Evolutionary conservation across 2,329 filamentous ascomycete species (phyloP), one percentile per base, ranked within the genome.

Genomic region (Beauveria rudraprayagi): DNA sequence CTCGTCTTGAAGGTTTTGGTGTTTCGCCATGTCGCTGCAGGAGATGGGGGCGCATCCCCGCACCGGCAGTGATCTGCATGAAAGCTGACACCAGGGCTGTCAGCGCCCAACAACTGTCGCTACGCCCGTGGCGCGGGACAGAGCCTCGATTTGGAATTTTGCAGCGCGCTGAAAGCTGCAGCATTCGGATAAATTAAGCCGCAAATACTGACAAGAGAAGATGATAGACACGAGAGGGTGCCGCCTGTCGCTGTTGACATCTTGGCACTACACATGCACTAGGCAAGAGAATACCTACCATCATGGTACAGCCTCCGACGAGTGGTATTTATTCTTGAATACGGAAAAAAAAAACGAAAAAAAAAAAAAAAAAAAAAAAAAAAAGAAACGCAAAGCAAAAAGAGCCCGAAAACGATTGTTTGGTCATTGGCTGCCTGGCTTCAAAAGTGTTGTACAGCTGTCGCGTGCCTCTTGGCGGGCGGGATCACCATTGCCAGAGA

Each of bases 391-490:
- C 2, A 30, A 30, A 30, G 11, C 34, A 26, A 47, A 14, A 0
- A 19, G 22, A 3, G 37, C 52, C 6, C 22, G 16, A 54, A 54
- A 28, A 41, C n/a, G 37, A 19, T 40, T n/a, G 11, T 10, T 14
- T n/a, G 8, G 22, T 22, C 5, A 40, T 54, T 54, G 51, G 51
- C 51, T 26, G 51, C 19, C 19, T 17, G 19, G 19, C 7, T 28
- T 26, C 16, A 3, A 7, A 26, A n/a, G 37, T 40, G 16, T 4
- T 24, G 17, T 16, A 4, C 47, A 5, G 14, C 37, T 54, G 52
- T 54, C 52, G 52, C 52, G 52, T 54, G 52, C 37, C 52, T 43
- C 52, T 54, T 54, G 52, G 52, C 52, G 48, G 11, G 51, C 37
- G 48, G 6, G 52, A 54, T 43, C 37, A 41, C 9, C 19, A 43